These are phyloP conservation scores for Pichia nakasei DNA, from an alignment of 805 yeast species.

Conservation along the genomic window DNA sequence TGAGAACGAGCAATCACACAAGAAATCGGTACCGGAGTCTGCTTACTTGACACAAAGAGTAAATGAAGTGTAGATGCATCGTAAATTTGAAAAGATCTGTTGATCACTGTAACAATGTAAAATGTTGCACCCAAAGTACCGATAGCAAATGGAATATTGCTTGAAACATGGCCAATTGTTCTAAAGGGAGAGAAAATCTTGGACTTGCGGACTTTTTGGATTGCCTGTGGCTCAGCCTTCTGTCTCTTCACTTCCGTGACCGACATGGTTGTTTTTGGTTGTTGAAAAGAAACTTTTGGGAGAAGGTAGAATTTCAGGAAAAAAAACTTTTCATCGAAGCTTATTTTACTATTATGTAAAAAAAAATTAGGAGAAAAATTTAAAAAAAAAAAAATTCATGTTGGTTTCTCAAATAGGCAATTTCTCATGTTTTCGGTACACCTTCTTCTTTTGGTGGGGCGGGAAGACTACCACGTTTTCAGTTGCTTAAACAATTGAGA, in stretches of 20 bases:
- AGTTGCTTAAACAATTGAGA: too few relatives aligned
- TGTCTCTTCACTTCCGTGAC: constrained; percentile 6
- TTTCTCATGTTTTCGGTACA: background rate
- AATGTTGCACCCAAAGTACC: constrained; percentile 85
- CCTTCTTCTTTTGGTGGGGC: too few relatives aligned
- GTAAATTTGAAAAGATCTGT: constrained; percentile 82
- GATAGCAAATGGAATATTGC: constrained; percentile 74
- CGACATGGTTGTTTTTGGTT: constrained; percentile 1
- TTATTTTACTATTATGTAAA: too few relatives aligned
- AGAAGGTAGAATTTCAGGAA: background rate
- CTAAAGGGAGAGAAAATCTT: constrained; percentile 79
- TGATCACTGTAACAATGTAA: constrained; percentile 84
- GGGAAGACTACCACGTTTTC: background rate
- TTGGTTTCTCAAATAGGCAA: background rate
- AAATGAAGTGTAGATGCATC: constrained; percentile 83
- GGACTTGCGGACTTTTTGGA: constrained; percentile 27
- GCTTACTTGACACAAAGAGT: constrained; percentile 75
- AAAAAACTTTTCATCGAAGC: too few relatives aligned
- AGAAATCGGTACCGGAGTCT: constrained; percentile 62
- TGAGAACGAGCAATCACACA: constrained; percentile 76
- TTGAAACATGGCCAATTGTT: constrained; percentile 83
- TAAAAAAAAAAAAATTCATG: background rate
- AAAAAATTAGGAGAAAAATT: background rate
- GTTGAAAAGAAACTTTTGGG: too few relatives aligned
- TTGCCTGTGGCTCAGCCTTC: background rate